Conservation (phyloP, 2,329 filamentous ascomycete genomes). For the Colletotrichum phormii region DNA sequence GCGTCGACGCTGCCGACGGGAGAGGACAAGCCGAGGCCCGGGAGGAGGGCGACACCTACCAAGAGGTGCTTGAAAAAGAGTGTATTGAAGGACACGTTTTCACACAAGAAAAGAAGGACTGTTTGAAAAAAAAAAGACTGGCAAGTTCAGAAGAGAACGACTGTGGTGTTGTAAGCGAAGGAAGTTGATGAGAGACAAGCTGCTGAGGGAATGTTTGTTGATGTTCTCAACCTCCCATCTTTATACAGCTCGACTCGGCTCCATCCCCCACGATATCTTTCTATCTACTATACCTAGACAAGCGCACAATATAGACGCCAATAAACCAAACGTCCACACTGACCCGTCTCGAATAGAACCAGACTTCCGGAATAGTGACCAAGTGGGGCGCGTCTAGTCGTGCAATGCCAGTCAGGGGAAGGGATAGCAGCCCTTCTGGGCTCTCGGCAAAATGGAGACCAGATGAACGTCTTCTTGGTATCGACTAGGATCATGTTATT, state of each 20-base stretch:
- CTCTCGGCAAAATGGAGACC: not conserved
- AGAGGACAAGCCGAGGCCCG: not conserved
- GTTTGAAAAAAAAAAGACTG: not conserved
- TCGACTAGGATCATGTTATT: slow-evolving; percentile 2
- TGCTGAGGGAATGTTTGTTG: not conserved
- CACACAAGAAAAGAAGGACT: not conserved
- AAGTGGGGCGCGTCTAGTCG: not conserved
- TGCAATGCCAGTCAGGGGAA: not conserved
- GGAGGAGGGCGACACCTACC: not conserved
- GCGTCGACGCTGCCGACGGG: not conserved
- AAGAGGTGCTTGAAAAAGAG: slow-evolving; percentile 1
- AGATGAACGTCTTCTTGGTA: not conserved
- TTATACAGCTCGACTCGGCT: not conserved
- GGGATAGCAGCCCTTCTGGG: not conserved
- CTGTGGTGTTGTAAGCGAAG: not conserved
- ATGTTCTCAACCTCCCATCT: not conserved
- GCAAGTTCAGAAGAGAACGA: not conserved
- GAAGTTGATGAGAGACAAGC: not conserved
- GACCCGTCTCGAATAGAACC: not conserved
- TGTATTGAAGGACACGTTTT: slow-evolving; percentile 2
- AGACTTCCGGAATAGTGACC: not conserved
- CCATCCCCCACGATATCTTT: not conserved
- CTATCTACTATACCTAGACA: not conserved
- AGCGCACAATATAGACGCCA: not conserved
- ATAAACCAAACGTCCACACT: not conserved